These are phyloP conservation scores for Ceratobasidium sp. DNA, from an alignment of 1,284 basidiomycete species.

Conservation along the genomic window DNA sequence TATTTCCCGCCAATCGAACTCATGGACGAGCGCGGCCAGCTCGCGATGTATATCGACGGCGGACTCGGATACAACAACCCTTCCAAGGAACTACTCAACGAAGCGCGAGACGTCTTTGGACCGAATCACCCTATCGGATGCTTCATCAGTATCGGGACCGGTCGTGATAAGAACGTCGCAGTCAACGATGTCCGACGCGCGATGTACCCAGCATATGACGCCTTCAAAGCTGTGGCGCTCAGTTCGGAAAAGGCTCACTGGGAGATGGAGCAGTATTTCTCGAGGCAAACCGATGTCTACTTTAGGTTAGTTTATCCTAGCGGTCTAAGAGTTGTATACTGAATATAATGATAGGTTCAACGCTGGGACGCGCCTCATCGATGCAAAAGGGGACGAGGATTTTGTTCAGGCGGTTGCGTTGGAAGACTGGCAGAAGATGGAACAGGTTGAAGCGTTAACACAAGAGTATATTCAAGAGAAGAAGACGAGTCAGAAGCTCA, in stretches of 20 bases:
- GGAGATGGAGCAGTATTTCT: slow-evolving; percentile 23
- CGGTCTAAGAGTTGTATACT: background rate
- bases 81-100: slow-evolving; percentile 32
- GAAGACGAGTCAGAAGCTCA: background rate
- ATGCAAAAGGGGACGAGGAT: slow-evolving; percentile 18
- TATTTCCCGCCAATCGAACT: slow-evolving; percentile 39
- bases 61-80: slow-evolving; percentile 41
- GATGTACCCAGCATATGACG: slow-evolving; percentile 17
- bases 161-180: slow-evolving; percentile 13
- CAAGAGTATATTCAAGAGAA: slow-evolving; percentile 15
- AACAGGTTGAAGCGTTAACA: slow-evolving; percentile 11
- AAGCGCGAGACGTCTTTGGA: slow-evolving; percentile 39
- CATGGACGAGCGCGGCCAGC: slow-evolving; percentile 20
- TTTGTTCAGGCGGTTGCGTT: slow-evolving; percentile 26
- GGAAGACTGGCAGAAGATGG: slow-evolving; percentile 42
- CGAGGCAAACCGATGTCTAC: slow-evolving; percentile 10
- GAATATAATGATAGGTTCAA: slow-evolving; percentile 12
- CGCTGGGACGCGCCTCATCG: slow-evolving; percentile 26
- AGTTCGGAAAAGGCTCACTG: slow-evolving; percentile 23
- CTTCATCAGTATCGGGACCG: slow-evolving; percentile 42
- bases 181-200: background rate
- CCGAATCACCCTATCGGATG: slow-evolving; percentile 25
- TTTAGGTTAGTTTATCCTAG: background rate
- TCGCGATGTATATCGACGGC: slow-evolving; percentile 24
- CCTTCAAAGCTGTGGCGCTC: slow-evolving; percentile 29